phyloP scores from a whole-genome alignment of 139 green algal species.

The Penium margaritaceum region DNA sequence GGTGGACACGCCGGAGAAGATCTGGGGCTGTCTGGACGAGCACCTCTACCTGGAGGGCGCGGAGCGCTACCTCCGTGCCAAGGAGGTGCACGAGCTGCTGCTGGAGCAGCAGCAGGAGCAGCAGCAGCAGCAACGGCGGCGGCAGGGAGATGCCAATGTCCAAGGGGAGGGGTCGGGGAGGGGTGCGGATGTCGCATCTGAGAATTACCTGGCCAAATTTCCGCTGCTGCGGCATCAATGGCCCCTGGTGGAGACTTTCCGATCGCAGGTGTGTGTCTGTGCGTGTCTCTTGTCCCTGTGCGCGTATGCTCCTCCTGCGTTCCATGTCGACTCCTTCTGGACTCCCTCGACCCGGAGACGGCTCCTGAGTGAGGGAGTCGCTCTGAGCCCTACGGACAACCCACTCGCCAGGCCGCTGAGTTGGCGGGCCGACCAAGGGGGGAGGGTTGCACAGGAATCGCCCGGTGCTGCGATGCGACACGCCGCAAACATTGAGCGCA shows the following conservation, averaged over 20 bases:
- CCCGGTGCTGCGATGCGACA: background rate
- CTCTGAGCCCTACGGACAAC: background rate
- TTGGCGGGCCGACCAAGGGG: too few species aligned
- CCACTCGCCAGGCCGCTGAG: constrained; percentile 10
- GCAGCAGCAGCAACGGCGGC: constrained; percentile 66
- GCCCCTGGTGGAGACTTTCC: constrained; percentile 76
- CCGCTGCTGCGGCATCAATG: constrained; percentile 81
- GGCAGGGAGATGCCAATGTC: too few species aligned
- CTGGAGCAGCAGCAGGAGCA: constrained; percentile 12
- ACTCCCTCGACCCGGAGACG: background rate
- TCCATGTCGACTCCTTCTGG: too few species aligned
- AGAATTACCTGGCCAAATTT: constrained; percentile 45
- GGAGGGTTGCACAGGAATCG: too few species aligned
- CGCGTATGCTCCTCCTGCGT: too few species aligned
- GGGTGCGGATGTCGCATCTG: background rate
- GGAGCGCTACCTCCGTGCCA: constrained; percentile 63
- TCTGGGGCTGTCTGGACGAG: constrained; percentile 84
- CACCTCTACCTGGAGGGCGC: constrained; percentile 68
- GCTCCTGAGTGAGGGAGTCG: constrained; percentile 13
- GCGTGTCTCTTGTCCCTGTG: background rate
- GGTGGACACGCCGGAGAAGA: constrained; percentile 87
- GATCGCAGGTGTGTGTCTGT: constrained; percentile 1
- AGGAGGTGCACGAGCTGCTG: constrained; percentile 54
- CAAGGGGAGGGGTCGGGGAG: too few species aligned
- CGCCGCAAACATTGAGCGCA: too few species aligned